These are phyloP conservation scores for Polytolypa hystricis DNA, from an alignment of 2,329 filamentous ascomycete species.

Conservation along the genomic window DNA sequence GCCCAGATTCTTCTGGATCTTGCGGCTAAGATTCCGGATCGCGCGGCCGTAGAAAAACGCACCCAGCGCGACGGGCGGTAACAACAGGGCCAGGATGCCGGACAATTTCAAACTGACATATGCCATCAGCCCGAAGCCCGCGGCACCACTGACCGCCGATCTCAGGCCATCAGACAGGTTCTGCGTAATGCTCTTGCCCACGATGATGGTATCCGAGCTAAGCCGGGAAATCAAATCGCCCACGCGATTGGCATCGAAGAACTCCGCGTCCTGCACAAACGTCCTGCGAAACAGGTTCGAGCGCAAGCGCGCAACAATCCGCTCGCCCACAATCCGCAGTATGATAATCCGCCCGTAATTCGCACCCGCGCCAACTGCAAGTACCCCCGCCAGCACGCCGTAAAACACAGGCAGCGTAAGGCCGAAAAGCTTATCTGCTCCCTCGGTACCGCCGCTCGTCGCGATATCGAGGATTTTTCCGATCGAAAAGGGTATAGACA, in stretches of 20 bases:
- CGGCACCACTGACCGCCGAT: slow-evolving; percentile 76
- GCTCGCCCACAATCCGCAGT: slow-evolving; percentile 84
- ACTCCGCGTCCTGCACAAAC: slow-evolving; percentile 95
- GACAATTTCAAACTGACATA: slow-evolving; percentile 89
- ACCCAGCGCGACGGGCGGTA: slow-evolving; percentile 79
- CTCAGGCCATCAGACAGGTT: slow-evolving; percentile 94
- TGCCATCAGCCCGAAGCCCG: slow-evolving; percentile 88
- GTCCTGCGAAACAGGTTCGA: slow-evolving; percentile 85
- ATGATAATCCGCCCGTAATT: slow-evolving; percentile 94
- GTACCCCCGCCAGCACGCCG: slow-evolving; percentile 59
- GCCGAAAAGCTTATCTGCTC: slow-evolving; percentile 61
- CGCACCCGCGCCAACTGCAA: slow-evolving; percentile 73
- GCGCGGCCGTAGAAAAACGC: slow-evolving; percentile 86
- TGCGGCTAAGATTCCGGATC: slow-evolving; percentile 78
- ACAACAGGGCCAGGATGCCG: slow-evolving; percentile 72
- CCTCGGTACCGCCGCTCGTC: slow-evolving; percentile 58
- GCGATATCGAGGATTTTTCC: slow-evolving; percentile 90
- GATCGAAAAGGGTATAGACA: slow-evolving; percentile 94
- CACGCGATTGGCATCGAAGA: slow-evolving; percentile 95
- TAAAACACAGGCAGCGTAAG: slow-evolving; percentile 83
- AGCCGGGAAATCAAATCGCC: slow-evolving; percentile 93
- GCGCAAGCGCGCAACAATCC: slow-evolving; percentile 80
- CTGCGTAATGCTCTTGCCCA: slow-evolving; percentile 96
- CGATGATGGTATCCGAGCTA: slow-evolving; percentile 92
- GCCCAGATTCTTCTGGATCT: slow-evolving; percentile 88